Conservation (phyloP, 805 yeast species). For the Metschnikowia lunata region DNA sequence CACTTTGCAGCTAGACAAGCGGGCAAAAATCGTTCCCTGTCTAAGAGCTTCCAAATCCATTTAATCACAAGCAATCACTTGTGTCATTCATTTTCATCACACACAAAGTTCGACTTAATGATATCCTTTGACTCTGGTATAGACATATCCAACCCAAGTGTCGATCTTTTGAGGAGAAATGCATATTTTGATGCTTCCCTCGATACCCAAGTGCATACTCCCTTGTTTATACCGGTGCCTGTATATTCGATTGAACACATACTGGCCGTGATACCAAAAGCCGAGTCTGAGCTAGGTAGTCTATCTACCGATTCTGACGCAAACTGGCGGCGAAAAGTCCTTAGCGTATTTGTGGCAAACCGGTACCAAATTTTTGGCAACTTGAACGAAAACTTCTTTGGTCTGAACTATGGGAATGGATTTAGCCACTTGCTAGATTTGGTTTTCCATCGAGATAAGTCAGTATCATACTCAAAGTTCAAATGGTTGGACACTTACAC, state of each 20-base stretch:
- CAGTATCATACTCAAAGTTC: conserved; percentile 11
- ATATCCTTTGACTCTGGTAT: conserved; percentile 35
- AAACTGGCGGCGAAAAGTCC: conserved; percentile 30
- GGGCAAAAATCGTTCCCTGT: neutral
- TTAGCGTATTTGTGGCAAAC: conserved; percentile 29
- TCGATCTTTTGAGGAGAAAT: conserved; percentile 29
- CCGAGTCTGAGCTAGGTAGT: conserved; percentile 17
- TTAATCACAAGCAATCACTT: conserved; percentile 16
- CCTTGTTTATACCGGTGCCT: conserved; percentile 35
- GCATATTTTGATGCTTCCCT: neutral
- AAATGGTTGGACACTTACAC: conserved; percentile 20
- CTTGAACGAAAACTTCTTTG: conserved; percentile 17
- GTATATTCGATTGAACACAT: conserved; percentile 33
- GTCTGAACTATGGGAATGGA: conserved; percentile 20
- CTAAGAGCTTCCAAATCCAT: conserved; percentile 9
- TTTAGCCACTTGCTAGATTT: conserved; percentile 18
- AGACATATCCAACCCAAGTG: conserved; percentile 32
- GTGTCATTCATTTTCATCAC: conserved; percentile 11
- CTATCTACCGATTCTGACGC: conserved; percentile 19
- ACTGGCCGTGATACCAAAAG: conserved; percentile 19
- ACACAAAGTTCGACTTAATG: conserved; percentile 24
- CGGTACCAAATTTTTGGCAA: conserved; percentile 21
- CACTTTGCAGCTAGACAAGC: conserved; percentile 4
- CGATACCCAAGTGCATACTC: conserved; percentile 18
- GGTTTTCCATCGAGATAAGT: conserved; percentile 23